Percentiles rank a stretch among this genome's conserved stretches.
phyloP scores from a whole-genome alignment of 257 asterid species.

The Solanum pinnatisectum region DNA sequence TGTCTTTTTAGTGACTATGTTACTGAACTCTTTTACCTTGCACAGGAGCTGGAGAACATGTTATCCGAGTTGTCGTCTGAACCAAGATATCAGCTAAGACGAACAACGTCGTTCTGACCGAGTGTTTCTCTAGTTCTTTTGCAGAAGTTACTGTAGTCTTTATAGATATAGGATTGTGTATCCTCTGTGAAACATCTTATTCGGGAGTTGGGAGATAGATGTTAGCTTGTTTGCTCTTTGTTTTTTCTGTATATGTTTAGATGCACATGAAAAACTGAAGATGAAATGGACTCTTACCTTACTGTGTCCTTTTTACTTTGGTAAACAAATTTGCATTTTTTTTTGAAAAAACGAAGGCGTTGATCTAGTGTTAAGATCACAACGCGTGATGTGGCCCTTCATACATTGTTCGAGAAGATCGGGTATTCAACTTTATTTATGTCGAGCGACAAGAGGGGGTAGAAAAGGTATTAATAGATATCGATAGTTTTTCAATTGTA shows the following conservation, averaged over 20 bases:
- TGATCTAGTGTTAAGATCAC: not conserved
- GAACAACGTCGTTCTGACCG: constrained; percentile 59
- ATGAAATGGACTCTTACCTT: not conserved
- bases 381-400: no score
- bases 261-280: not conserved
- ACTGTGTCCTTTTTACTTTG: not conserved
- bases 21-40: not conserved
- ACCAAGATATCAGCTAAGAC: constrained; percentile 65
- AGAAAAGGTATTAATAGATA: not conserved
- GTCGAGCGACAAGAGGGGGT: not conserved
- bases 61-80: constrained; percentile 18
- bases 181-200: not conserved
- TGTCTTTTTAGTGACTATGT: not conserved
- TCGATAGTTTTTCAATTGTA: not conserved
- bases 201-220: not conserved
- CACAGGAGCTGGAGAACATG: constrained; percentile 52
- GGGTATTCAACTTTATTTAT: no score
- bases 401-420: no score
- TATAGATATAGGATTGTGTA: not conserved
- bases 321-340: not conserved
- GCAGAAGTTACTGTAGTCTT: not conserved
- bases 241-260: not conserved
- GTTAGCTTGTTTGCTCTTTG: not conserved
- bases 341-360: not conserved
- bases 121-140: not conserved